These are phyloP conservation scores for Asterochloris erici DNA, from an alignment of 139 green algal genomes.

Conservation along the genomic window DNA sequence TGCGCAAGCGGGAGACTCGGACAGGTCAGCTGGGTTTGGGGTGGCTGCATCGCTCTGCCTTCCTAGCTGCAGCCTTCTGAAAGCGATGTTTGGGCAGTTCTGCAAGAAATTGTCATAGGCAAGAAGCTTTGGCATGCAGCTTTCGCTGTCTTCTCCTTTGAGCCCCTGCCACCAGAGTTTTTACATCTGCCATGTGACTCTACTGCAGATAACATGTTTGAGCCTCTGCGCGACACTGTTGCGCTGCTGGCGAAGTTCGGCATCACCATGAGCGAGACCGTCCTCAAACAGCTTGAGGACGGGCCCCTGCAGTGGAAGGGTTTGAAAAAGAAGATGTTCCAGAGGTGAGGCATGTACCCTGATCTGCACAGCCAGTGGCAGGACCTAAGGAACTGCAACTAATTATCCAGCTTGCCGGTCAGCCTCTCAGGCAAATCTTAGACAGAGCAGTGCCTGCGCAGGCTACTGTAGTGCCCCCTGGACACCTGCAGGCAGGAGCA, in stretches of 20 bases:
- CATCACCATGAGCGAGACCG: slow-evolving; percentile 52
- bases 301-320: slow-evolving; percentile 48
- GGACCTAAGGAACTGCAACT: neutral
- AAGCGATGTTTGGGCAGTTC: no score
- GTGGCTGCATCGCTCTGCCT: no score
- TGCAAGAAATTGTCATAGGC: no score
- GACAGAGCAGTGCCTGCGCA: no score
- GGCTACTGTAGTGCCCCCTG: no score
- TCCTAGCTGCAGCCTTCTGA: no score
- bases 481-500: neutral
- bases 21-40: no score
- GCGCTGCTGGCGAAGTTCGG: slow-evolving; percentile 62
- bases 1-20: slow-evolving; percentile 58
- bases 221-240: slow-evolving; percentile 76
- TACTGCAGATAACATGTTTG: slow-evolving; percentile 73
- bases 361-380: neutral
- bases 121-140: no score
- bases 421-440: neutral
- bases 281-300: slow-evolving; percentile 66
- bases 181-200: no score
- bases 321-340: slow-evolving; percentile 88
- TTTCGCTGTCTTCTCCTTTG: no score
- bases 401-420: neutral
- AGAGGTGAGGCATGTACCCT: slow-evolving; percentile 24
- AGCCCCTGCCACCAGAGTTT: no score